Base-by-base conservation (phyloP, 176 grass and related monocot species). In the Coix lacrymajobi region DNA sequence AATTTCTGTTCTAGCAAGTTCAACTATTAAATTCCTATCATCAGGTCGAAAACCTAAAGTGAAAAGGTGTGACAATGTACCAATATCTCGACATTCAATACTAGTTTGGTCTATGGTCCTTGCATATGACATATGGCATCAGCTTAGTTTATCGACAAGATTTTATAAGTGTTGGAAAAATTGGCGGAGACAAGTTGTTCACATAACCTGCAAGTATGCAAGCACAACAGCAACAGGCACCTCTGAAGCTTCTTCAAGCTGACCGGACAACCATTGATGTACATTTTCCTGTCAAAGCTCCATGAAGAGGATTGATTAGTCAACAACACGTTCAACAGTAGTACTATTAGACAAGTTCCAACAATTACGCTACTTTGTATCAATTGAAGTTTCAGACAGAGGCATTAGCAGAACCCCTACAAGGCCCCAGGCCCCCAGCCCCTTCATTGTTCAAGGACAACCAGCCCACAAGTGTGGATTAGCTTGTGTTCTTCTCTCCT, bases 161-260 rank as follows among this genome's bases (percentile, higher is more conserved):
- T 80, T 83, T 83, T 25, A 49, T 39, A 84, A n/a, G 63, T 25
- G 51, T 78, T 20, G 11, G 37, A 12, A 73, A 16, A 69, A 81
- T 52, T 62, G 31, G 8, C 4, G 3, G n/a, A 85, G 30, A 70
- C 54, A 56, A 76, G 54, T 34, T 56, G 14, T 75, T 87, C 28
- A 58, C 69, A 87, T 57, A 69, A 92, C 87, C 90, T 89, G 75
- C 80, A 92, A 71, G 58, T 73, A 87, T 67, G 76, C 38, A 84
- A 92, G 69, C 41, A 84, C 38, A 86, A 77, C 87, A 41, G 64
- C 37, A 77, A 83, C 68, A 60, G 78, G 71, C 62, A 85, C 72
- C 39, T 80, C 89, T 69, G 69, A 82, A 62, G 24, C 77, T 87
- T 71, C 66, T 60, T 89, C 77, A 66, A 54, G 30, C 84, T 85